Conservation (phyloP, 148 eudicot genomes). For the Rhododendron henanense region DNA sequence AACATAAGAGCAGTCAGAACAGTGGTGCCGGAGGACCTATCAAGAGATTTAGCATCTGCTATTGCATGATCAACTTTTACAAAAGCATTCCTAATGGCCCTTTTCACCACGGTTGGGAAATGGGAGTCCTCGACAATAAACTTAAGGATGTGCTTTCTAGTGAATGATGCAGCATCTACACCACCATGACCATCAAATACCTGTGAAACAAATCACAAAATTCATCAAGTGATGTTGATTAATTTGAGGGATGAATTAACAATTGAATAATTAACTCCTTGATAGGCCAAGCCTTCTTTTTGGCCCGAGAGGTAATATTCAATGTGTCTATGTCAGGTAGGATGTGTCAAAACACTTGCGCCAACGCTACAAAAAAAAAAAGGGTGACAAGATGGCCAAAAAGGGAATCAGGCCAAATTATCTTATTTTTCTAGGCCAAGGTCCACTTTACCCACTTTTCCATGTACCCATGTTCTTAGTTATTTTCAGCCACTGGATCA, state of each 20-base stretch:
- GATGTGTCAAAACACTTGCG: background rate
- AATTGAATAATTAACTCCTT: slow-evolving; percentile 1
- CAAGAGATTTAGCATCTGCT: slow-evolving; percentile 49
- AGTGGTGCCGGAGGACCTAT: slow-evolving; percentile 67
- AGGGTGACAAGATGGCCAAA: slow-evolving; percentile 1
- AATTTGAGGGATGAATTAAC: background rate
- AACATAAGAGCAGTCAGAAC: slow-evolving; percentile 53
- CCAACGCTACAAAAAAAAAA: background rate
- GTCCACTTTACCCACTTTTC: background rate
- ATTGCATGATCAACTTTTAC: slow-evolving; percentile 58
- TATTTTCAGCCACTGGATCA: background rate
- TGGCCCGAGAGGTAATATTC: background rate
- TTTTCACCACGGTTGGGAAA: slow-evolving; percentile 43
- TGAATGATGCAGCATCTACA: slow-evolving; percentile 58
- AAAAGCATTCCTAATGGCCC: slow-evolving; percentile 57
- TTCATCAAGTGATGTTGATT: background rate
- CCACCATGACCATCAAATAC: slow-evolving; percentile 81
- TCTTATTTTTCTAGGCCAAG: background rate
- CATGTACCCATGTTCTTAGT: background rate
- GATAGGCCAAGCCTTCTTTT: background rate
- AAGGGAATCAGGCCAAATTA: background rate
- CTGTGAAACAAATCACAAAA: slow-evolving; percentile 23
- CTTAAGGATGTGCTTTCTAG: slow-evolving; percentile 48
- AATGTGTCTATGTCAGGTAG: background rate
- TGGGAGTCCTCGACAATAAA: slow-evolving; percentile 49